Evolutionary conservation across 305 asterid species (phyloP).

Genomic region (Solanum hybrid): DNA sequence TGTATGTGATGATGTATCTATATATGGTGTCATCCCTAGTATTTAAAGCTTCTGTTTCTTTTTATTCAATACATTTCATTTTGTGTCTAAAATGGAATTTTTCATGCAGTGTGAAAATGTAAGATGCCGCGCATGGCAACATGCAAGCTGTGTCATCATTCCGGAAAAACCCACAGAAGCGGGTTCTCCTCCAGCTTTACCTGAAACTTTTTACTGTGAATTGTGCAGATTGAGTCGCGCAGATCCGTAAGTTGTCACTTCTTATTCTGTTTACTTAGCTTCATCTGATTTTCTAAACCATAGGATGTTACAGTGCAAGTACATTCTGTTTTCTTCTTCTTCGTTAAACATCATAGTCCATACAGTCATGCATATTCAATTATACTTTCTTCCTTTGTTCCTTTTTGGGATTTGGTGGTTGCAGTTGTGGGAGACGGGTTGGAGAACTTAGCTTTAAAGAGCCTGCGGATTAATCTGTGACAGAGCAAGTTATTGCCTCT

Average conservation of each 20-base stretch:
- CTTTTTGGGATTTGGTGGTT: neutral
- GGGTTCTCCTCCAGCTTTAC: conserved; percentile 39
- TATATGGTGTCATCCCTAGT: neutral
- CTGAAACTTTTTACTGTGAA: conserved; percentile 78
- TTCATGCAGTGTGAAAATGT: conserved; percentile 86
- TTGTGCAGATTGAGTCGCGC: conserved; percentile 81
- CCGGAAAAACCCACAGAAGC: conserved; percentile 72
- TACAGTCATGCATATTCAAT: neutral
- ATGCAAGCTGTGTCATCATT: conserved; percentile 72
- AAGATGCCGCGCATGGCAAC: conserved; percentile 86
- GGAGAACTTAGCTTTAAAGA: neutral
- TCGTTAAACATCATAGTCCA: neutral
- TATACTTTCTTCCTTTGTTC: neutral
- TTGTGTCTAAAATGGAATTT: conserved; percentile 8
- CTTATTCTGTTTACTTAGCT: neutral
- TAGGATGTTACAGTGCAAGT: neutral
- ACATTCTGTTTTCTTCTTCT: neutral
- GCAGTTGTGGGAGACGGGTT: neutral
- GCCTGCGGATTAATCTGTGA: neutral
- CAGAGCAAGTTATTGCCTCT: neutral
- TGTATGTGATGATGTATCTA: conserved; percentile 1
- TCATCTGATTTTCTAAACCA: neutral
- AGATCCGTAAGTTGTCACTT: conserved; percentile 79
- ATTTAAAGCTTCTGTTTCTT: neutral
- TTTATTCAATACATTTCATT: neutral